Percentiles rank a stretch among this genome's conserved stretches.
Evolutionary conservation across 2,329 filamentous ascomycete genomes (phyloP).

Genomic region (Alternaria sp.): DNA sequence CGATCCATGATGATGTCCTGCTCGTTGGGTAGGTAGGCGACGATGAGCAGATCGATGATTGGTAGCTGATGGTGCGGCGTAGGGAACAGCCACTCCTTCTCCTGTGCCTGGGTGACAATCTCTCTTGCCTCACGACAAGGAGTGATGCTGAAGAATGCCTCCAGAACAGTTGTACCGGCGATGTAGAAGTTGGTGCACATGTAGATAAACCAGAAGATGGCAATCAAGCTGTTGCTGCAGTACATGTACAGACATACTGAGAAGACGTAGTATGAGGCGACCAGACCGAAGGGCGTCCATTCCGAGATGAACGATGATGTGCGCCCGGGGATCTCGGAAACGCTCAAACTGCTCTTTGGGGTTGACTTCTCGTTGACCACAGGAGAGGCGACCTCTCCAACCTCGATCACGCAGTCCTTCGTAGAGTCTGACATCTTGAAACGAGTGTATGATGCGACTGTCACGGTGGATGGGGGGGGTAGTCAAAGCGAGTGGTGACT

Average conservation of each 20-base stretch:
- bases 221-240: conserved; percentile 46
- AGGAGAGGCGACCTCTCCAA: conserved; percentile 30
- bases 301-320: conserved; percentile 47
- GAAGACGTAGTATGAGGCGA: conserved; percentile 55
- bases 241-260: conserved; percentile 55
- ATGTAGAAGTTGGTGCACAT: conserved; percentile 57
- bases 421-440: conserved; percentile 36
- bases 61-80: conserved; percentile 54
- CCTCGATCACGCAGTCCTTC: conserved; percentile 33
- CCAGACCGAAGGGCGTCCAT: conserved; percentile 55
- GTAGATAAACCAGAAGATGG: conserved; percentile 58
- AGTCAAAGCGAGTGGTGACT: conserved; percentile 38
- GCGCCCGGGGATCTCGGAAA: conserved; percentile 16
- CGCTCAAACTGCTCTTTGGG: conserved; percentile 9
- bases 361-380: conserved; percentile 15
- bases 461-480: conserved; percentile 10
- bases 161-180: conserved; percentile 54
- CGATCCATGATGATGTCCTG: conserved; percentile 61
- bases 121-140: conserved; percentile 50
- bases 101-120: conserved; percentile 48
- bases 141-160: conserved; percentile 53
- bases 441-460: conserved; percentile 19
- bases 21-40: conserved; percentile 62
- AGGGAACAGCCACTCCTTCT: conserved; percentile 54
- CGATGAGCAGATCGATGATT: conserved; percentile 59